Evolutionary conservation across 148 eudicot genomes (phyloP).

Genomic region (Drosera capensis): DNA sequence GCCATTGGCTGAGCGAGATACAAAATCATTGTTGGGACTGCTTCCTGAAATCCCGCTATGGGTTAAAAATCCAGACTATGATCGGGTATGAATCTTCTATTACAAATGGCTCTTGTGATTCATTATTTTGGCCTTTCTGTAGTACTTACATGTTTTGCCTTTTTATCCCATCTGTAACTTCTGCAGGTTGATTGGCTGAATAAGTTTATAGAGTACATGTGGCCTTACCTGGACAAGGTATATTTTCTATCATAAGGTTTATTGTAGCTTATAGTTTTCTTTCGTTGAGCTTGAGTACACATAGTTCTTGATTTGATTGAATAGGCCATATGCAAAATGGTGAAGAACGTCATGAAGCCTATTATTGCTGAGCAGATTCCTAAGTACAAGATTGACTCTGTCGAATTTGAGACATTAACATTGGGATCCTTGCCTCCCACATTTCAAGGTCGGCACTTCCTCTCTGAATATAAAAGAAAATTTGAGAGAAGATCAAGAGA

Average conservation of each 20-base stretch:
- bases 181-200: slow-evolving; percentile 77
- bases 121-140: background rate
- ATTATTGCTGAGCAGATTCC: slow-evolving; percentile 91
- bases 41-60: slow-evolving; percentile 81
- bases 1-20: slow-evolving; percentile 65
- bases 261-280: background rate
- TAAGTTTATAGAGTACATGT: slow-evolving; percentile 65
- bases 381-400: slow-evolving; percentile 67
- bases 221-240: slow-evolving; percentile 93
- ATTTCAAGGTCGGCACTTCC: slow-evolving; percentile 47
- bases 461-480: too few relatives aligned
- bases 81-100: slow-evolving; percentile 42
- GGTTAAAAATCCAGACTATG: slow-evolving; percentile 89
- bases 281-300: background rate
- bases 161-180: slow-evolving; percentile 9
- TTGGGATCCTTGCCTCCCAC: slow-evolving; percentile 81
- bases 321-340: slow-evolving; percentile 87
- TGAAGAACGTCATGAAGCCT: slow-evolving; percentile 47
- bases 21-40: slow-evolving; percentile 37
- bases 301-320: background rate
- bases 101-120: slow-evolving; percentile 5
- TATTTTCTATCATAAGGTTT: background rate
- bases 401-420: slow-evolving; percentile 60
- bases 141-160: slow-evolving; percentile 6
- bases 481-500: too few relatives aligned